Base-by-base conservation (phyloP, 148 eudicot species). In the Fagopyrum esculentum region DNA sequence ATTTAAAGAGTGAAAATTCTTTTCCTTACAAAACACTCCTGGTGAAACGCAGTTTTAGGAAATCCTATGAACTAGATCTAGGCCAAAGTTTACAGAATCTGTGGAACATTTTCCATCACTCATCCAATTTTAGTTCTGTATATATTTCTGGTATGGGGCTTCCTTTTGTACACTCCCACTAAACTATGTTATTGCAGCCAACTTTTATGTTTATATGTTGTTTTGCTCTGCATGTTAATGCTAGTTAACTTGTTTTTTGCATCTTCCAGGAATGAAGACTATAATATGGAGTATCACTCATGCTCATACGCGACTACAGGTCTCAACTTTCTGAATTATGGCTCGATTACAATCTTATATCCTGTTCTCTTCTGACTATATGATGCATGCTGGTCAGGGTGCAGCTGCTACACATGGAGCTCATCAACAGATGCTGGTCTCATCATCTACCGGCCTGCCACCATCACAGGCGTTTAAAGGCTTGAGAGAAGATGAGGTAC, bases 201-300 rank as follows among this genome's bases (percentile, higher is more conserved):
- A 55, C 59, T 3, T 9, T 49, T 9, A 12, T 10, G 29, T 63
- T 63, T 30, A 9, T 29, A 35, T 66, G 19, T 5, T 43, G 71
- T 12, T 66, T 66, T 43, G 17, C 0, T 40, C 47, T 66, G 46
- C 71, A 66, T 66, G 4, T 40, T 22, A 66, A 66, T 12, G 46
- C 47, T 66, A 13, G 46, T 4, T 66, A 26, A 66, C 35, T 35
- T 8, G 15, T 35, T 17, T 66, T 54, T 52, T 81, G 44, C 78
- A 35, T 56, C 56, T 73, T 35, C 69, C 89, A 92, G 98, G 98
- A 83, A 95, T 95, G 99, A 95, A 95, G 85, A 95, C 99, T 71
- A 95, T 95, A 55, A 88, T 95, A 72, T 95, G 99, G 99, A 95
- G 97, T 75, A 92, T 95, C 76, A 95, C 97, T 73, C 97, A 95